A percentile compares a stretch with the other conserved stretches of the same genome.
Conservation (phyloP, 1,284 basidiomycete species). For the Ceratobasidium theobromae region DNA sequence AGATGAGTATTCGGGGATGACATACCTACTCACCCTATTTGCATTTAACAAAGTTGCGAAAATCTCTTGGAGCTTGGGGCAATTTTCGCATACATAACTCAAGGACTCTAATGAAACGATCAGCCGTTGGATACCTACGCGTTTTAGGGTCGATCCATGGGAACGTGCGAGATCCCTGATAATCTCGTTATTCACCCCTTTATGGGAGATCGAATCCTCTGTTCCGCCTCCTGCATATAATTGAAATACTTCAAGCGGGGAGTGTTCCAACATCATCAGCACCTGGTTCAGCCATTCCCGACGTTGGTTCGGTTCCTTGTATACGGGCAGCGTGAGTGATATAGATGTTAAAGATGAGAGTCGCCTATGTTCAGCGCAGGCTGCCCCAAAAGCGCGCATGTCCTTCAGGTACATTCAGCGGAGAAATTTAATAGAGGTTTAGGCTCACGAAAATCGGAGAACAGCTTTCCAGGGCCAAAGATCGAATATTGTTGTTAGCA, state of each 20-base stretch:
- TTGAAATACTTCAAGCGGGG: conserved; percentile 19
- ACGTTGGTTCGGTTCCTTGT: background rate
- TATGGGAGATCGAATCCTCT: background rate
- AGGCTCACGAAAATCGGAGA: conserved; percentile 8
- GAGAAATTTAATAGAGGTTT: background rate
- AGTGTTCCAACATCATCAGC: background rate
- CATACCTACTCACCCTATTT: conserved; percentile 1
- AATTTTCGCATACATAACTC: background rate
- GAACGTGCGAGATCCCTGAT: background rate
- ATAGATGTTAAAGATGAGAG: conserved; percentile 3
- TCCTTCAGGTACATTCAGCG: background rate
- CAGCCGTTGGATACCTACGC: conserved; percentile 22
- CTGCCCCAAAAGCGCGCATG: background rate
- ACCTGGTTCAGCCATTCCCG: background rate
- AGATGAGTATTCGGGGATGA: background rate
- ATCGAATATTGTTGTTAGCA: background rate
- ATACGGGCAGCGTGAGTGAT: conserved; percentile 5
- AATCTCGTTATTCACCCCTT: background rate
- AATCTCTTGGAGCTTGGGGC: conserved; percentile 8
- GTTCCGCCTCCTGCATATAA: conserved; percentile 19
- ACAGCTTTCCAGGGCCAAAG: conserved; percentile 16
- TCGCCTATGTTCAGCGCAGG: background rate
- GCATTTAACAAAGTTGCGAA: background rate
- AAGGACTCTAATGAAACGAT: conserved; percentile 7
- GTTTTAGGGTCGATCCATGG: background rate